These are phyloP conservation scores for Epichloe amarillans DNA, from an alignment of 2,329 filamentous ascomycete species.

Conservation along the genomic window DNA sequence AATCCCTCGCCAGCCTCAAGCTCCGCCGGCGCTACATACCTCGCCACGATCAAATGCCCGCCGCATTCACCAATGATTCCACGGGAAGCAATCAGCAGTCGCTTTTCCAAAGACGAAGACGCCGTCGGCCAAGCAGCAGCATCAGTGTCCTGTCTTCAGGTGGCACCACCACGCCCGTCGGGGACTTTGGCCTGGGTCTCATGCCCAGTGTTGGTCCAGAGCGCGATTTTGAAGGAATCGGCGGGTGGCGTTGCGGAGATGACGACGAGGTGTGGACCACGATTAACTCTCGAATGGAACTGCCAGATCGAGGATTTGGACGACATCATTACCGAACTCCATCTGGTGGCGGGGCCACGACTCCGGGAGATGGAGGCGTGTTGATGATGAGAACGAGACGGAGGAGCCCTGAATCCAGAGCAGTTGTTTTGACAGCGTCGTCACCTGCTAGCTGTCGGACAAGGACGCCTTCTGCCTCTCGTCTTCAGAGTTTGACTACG, in stretches of 20 bases:
- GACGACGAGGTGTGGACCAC: constrained; percentile 37
- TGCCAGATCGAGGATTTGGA: constrained; percentile 28
- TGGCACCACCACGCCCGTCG: constrained; percentile 20
- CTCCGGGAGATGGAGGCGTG: constrained; percentile 26
- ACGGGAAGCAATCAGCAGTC: constrained; percentile 8
- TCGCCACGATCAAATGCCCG: not conserved
- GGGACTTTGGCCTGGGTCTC: constrained; percentile 26
- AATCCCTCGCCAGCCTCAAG: constrained; percentile 33
- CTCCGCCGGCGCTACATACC: constrained; percentile 14
- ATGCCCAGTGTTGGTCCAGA: constrained; percentile 35
- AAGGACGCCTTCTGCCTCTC: constrained; percentile 32
- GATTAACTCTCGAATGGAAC: constrained; percentile 37
- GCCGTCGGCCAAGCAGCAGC: constrained; percentile 23
- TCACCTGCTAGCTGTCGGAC: constrained; percentile 35
- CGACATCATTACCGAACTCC: constrained; percentile 31
- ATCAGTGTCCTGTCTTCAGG: constrained; percentile 17
- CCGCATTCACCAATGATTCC: constrained; percentile 10
- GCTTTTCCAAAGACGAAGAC: constrained; percentile 13
- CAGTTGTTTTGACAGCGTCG: constrained; percentile 9
- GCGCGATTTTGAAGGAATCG: constrained; percentile 46
- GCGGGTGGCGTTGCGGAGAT: constrained; percentile 38
- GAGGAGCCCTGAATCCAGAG: constrained; percentile 20
- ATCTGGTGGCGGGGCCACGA: constrained; percentile 24
- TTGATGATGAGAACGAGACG: constrained; percentile 31
- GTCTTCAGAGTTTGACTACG: constrained; percentile 16